Evolutionary conservation across 108 stramenopile genomes (phyloP).

Genomic region (Discostella stelligeroides): DNA sequence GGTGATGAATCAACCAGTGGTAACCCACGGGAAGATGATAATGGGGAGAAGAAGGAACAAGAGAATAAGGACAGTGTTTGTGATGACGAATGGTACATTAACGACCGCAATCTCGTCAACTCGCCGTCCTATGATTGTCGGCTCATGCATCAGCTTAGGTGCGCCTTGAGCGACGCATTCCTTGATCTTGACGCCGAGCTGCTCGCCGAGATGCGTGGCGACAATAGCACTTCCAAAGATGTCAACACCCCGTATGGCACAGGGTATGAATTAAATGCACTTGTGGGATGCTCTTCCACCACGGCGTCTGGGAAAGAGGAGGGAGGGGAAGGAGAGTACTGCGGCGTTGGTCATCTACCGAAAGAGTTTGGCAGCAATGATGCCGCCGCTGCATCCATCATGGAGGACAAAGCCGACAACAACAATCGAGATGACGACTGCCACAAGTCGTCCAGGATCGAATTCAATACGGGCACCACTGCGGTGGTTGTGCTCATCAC

Average conservation of each 20-base stretch:
- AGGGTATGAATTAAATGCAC: slow-evolving; percentile 10
- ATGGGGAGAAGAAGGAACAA: background rate
- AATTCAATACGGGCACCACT: slow-evolving; percentile 83
- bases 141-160: slow-evolving; percentile 48
- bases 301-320: background rate
- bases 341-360: background rate
- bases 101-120: no score
- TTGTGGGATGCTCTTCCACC: background rate
- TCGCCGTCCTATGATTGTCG: slow-evolving; percentile 31
- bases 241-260: slow-evolving; percentile 22
- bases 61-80: no score
- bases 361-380: background rate
- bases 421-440: no score
- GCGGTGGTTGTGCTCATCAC: slow-evolving; percentile 84
- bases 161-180: slow-evolving; percentile 58
- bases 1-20: background rate
- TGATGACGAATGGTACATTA: no score
- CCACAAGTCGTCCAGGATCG: slow-evolving; percentile 27
- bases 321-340: background rate
- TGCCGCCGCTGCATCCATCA: slow-evolving; percentile 8
- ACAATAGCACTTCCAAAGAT: background rate
- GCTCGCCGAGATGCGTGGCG: slow-evolving; percentile 34
- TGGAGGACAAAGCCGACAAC: background rate
- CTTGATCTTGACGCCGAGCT: slow-evolving; percentile 68
- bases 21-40: no score